Evolutionary conservation across 495 filamentous ascomycete species (phyloP), one percentile per base, ranked within the genome.

Genomic region (Talaromyces proteolyticus): DNA sequence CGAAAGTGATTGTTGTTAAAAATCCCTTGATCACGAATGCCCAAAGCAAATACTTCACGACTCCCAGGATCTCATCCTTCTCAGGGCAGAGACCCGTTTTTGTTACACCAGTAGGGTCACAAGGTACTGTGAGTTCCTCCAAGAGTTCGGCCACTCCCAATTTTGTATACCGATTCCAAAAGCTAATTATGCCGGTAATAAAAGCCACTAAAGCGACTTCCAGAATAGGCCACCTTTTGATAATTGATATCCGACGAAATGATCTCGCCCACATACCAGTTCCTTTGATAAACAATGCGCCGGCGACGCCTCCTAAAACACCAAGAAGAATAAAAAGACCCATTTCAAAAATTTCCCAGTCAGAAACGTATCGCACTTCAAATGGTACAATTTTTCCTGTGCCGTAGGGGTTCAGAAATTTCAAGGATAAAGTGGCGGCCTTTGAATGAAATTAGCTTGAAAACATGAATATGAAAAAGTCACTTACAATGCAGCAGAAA

Each of bases 361-460:
- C 93, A 8, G 81, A 80, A n/a, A 87, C 63, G 57, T 97, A 98
- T 6, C 89, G 80, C 42, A 98, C 90, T 67, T 96, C 80, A 62
- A 98, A 98, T 55, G 97, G 77, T 51, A 98, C 93, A 49, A 98
- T 91, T 64, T 98, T 97, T 47, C 88, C 82, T 0, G 90, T 98
- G 17, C 91, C 92, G 61, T 98, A 98, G 0, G 93, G 93, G 50
- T 98, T 91, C 45, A 97, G 75, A 59, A 96, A 95, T 58, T 95
- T 95, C 49, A 97, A 72, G 3, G 91, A 89, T 21, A 98, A 63
- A 0, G 93, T 87, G 19, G 93, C 91, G 2, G 80, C 70, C 70
- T 73, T 56, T 26, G 52, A 34, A 48, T n/a, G n/a, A n/a, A n/a
- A n/a, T n/a, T n/a, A n/a, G n/a, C n/a, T n/a, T n/a, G n/a, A n/a